phyloP scores from a whole-genome alignment of 768 basidiomycete genomes.

The Tricholoma hemisulphureum region DNA sequence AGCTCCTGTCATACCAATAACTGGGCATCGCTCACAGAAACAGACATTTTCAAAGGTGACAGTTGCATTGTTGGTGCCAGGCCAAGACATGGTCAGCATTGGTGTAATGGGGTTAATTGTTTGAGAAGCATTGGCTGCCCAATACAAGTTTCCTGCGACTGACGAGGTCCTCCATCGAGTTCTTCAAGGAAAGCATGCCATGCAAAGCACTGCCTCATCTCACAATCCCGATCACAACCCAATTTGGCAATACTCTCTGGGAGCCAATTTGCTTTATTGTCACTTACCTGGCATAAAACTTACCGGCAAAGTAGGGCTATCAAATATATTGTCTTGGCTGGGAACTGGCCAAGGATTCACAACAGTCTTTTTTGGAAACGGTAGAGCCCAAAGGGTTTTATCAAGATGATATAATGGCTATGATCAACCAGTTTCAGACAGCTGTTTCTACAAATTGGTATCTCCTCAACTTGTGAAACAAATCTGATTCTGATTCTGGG shows the following conservation, averaged over 20 bases:
- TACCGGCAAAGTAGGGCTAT: not conserved
- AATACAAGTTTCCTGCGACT: not conserved
- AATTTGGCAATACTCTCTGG: not conserved
- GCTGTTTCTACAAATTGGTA: not conserved
- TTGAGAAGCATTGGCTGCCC: not conserved
- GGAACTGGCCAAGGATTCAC: not conserved
- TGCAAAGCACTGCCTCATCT: not conserved
- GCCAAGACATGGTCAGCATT: not conserved
- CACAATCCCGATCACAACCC: not conserved
- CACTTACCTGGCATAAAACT: not conserved
- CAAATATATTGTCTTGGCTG: not conserved
- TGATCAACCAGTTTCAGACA: not conserved
- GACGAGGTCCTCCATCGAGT: not conserved
- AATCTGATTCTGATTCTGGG: not conserved
- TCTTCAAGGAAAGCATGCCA: not conserved
- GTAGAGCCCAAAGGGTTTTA: not conserved
- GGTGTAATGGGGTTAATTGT: not conserved
- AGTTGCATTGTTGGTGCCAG: not conserved
- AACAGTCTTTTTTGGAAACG: not conserved
- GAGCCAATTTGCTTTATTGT: not conserved
- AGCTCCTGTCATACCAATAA: not conserved
- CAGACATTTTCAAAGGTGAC: not conserved
- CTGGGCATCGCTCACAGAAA: not conserved
- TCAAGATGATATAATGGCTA: not conserved
- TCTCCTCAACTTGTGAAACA: not conserved